These are phyloP conservation scores for Psilocybe mexicana DNA, from an alignment of 1,284 basidiomycete species.

Conservation along the genomic window DNA sequence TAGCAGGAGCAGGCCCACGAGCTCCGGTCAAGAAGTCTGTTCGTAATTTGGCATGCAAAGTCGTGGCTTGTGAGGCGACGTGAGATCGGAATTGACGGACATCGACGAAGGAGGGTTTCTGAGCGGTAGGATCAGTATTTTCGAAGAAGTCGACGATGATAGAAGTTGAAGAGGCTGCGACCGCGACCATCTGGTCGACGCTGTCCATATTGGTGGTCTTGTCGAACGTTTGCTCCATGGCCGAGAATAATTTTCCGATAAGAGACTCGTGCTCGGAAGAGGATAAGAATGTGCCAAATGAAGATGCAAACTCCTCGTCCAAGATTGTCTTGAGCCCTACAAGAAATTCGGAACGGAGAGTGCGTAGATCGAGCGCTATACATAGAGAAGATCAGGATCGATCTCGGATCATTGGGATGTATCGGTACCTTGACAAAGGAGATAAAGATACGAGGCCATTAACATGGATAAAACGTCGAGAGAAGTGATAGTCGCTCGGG, in stretches of 20 bases:
- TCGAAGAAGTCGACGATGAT: constrained; percentile 60
- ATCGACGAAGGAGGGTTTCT: constrained; percentile 30
- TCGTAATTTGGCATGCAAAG: constrained; percentile 50
- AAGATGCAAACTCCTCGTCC: constrained; percentile 45
- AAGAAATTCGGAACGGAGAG: constrained; percentile 65
- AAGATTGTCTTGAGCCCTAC: constrained; percentile 48
- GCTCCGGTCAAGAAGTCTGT: constrained; percentile 54
- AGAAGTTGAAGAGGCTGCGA: constrained; percentile 58
- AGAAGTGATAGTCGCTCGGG: constrained; percentile 74
- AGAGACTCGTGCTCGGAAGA: constrained; percentile 33
- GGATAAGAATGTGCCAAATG: constrained; percentile 45
- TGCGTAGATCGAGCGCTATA: constrained; percentile 72
- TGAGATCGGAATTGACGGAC: constrained; percentile 54
- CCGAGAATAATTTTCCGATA: constrained; percentile 34
- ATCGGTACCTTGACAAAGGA: constrained; percentile 65
- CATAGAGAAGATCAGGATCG: neutral
- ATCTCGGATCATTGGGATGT: neutral
- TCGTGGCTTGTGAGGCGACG: constrained; percentile 46
- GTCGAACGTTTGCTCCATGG: constrained; percentile 58
- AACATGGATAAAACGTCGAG: constrained; percentile 77
- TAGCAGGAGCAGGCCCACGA: constrained; percentile 60
- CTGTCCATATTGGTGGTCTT: constrained; percentile 74
- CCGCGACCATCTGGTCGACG: constrained; percentile 61
- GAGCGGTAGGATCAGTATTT: constrained; percentile 21
- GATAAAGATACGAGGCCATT: constrained; percentile 73